These are phyloP conservation scores for Baorangia bicolor DNA, from an alignment of 768 basidiomycete species.

Conservation along the genomic window DNA sequence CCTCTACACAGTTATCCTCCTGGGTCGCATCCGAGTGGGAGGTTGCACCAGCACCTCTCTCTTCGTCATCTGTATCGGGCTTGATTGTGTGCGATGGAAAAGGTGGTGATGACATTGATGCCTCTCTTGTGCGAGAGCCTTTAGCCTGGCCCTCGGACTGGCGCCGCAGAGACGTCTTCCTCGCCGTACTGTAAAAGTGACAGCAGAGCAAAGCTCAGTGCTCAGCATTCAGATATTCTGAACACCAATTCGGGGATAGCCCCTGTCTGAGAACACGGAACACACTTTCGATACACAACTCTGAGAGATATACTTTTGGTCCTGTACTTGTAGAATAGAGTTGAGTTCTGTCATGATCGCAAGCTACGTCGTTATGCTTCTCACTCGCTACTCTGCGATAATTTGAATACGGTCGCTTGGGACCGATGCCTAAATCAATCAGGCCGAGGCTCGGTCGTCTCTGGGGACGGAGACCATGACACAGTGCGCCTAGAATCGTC, in stretches of 20 bases:
- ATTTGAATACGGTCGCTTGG: too few species aligned
- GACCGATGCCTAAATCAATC: not conserved
- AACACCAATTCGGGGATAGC: constrained; percentile 7
- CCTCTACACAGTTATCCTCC: constrained; percentile 26
- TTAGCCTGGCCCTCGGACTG: not conserved
- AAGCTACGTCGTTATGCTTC: not conserved
- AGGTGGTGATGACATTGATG: not conserved
- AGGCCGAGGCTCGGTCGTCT: not conserved
- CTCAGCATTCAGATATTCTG: not conserved
- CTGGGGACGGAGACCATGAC: not conserved
- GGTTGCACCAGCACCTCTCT: not conserved
- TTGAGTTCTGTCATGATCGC: not conserved
- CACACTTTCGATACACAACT: not conserved
- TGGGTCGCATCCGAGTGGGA: constrained; percentile 14
- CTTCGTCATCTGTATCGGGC: not conserved
- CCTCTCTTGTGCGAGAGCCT: not conserved
- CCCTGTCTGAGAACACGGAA: too few species aligned
- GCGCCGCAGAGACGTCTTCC: not conserved
- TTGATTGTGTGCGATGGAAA: not conserved
- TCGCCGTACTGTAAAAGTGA: constrained; percentile 3
- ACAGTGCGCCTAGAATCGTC: not conserved
- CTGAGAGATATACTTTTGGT: not conserved
- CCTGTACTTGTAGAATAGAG: not conserved
- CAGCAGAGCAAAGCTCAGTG: not conserved
- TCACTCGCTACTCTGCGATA: not conserved